These are phyloP conservation scores for Pythium phragmiticola DNA, from an alignment of 352 stramenopile species.

Conservation along the genomic window DNA sequence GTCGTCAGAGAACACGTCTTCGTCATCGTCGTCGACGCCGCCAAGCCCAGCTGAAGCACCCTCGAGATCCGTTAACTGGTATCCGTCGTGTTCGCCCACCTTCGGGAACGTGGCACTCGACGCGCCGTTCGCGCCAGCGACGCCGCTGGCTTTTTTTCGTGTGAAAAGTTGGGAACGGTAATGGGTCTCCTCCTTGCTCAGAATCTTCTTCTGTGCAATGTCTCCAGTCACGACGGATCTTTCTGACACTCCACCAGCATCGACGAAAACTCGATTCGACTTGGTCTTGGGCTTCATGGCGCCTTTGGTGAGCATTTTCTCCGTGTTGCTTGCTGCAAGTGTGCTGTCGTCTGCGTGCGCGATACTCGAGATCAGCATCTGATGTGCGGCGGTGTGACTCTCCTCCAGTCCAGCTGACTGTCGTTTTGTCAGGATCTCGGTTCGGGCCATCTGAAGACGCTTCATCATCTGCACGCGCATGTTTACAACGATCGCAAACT, in stretches of 20 bases:
- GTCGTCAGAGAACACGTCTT: constrained; percentile 43
- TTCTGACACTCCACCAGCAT: background rate
- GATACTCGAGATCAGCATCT: constrained; percentile 5
- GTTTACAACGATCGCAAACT: constrained; percentile 62
- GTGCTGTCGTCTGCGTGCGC: background rate
- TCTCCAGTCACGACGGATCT: background rate
- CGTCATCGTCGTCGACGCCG: constrained; percentile 26
- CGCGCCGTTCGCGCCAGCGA: constrained; percentile 1
- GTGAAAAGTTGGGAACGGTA: constrained; percentile 66
- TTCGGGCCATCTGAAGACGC: constrained; percentile 42
- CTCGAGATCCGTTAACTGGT: background rate
- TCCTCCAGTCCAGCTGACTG: background rate
- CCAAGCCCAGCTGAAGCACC: background rate
- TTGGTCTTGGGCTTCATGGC: constrained; percentile 20
- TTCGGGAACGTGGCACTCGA: constrained; percentile 21
- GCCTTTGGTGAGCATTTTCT: constrained; percentile 20
- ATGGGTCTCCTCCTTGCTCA: constrained; percentile 64
- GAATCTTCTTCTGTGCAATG: constrained; percentile 25
- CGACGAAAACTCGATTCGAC: constrained; percentile 39
- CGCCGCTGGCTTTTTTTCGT: constrained; percentile 50
- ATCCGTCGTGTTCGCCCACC: constrained; percentile 1
- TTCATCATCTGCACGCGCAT: constrained; percentile 76
- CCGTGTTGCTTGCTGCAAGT: background rate
- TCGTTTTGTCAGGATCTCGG: constrained; percentile 32
- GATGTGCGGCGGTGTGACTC: background rate